Evolutionary conservation across 2,329 filamentous ascomycete species (phyloP).

Genomic region (Phyllosticta citriasiana): DNA sequence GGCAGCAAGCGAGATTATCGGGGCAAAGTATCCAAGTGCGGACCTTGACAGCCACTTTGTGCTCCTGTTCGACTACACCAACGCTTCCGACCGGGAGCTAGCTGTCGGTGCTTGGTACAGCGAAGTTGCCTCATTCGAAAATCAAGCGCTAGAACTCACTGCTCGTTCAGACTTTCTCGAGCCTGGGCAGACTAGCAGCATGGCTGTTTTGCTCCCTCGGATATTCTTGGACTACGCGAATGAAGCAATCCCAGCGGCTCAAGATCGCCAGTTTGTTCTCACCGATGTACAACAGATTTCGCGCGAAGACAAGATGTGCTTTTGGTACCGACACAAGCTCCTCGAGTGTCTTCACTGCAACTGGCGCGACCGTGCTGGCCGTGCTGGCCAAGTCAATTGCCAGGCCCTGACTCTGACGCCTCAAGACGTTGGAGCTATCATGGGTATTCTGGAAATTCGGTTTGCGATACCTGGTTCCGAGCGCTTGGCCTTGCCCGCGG

Average conservation of each 20-base stretch:
- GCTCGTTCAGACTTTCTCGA: constrained; percentile 36
- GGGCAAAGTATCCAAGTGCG: constrained; percentile 2
- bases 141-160: neutral
- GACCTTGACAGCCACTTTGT: neutral
- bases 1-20: neutral
- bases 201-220: constrained; percentile 66
- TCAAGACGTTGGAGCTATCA: constrained; percentile 75
- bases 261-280: constrained; percentile 88
- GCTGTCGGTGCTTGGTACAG: constrained; percentile 1
- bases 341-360: constrained; percentile 59
- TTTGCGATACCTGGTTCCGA: constrained; percentile 39
- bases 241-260: constrained; percentile 65
- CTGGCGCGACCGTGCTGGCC: constrained; percentile 53
- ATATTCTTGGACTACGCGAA: constrained; percentile 69
- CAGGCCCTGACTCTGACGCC: constrained; percentile 62
- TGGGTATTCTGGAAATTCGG: constrained; percentile 53
- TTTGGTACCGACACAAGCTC: constrained; percentile 83
- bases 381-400: constrained; percentile 63
- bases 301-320: constrained; percentile 68
- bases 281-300: constrained; percentile 69
- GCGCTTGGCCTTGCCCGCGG: neutral
- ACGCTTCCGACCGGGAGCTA: constrained; percentile 9
- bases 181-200: constrained; percentile 55
- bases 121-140: neutral
- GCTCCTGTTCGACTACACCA: neutral